Conservation (phyloP, 2,329 filamentous ascomycete species). For the Dothistroma pini region DNA sequence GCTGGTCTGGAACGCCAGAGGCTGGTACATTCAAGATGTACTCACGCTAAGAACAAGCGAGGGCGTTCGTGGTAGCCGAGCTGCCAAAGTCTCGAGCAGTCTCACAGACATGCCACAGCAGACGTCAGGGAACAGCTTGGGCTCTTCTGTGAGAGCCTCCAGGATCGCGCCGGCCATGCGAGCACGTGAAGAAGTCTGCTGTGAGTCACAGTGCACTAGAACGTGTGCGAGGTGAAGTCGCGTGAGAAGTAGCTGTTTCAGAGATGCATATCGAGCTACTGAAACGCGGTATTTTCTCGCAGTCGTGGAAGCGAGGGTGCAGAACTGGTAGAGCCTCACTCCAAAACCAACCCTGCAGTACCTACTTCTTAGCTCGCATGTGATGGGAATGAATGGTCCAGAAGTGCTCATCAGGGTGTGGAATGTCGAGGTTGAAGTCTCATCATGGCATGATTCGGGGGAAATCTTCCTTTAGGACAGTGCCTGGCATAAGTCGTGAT, state of each 20-base stretch:
- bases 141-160: slow-evolving; percentile 15
- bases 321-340: no score
- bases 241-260: background rate
- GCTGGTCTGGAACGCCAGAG: background rate
- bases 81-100: slow-evolving; percentile 20
- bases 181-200: background rate
- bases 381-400: background rate
- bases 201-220: slow-evolving; percentile 16
- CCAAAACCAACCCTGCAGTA: no score
- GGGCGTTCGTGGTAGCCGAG: slow-evolving; percentile 15
- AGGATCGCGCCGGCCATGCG: background rate
- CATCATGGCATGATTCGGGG: background rate
- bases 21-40: background rate
- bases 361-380: background rate
- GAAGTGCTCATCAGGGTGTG: background rate
- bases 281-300: background rate
- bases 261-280: background rate
- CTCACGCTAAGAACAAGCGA: slow-evolving; percentile 10
- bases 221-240: slow-evolving; percentile 4
- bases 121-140: slow-evolving; percentile 24
- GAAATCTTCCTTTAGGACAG: background rate
- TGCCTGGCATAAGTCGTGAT: background rate
- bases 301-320: no score
- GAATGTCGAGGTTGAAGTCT: background rate
- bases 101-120: slow-evolving; percentile 27